Evolutionary conservation across 768 basidiomycete species (phyloP).

Genomic region (Tephrocybe sp.): DNA sequence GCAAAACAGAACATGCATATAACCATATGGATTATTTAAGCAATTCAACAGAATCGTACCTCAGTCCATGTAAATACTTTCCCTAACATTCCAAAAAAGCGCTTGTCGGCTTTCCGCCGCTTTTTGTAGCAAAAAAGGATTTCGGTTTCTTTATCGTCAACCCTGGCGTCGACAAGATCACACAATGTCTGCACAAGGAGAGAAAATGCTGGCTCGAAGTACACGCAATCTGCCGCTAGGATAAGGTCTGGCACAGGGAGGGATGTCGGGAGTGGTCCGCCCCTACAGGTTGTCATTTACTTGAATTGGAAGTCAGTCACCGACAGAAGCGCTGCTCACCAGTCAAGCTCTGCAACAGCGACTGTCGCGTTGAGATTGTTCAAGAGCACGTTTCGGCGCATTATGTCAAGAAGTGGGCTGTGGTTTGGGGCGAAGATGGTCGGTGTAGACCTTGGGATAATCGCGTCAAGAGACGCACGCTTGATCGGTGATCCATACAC

Average conservation of each 20-base stretch:
- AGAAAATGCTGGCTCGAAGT: conserved; percentile 92
- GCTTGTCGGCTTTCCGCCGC: conserved; percentile 60
- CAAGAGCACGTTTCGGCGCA: conserved; percentile 68
- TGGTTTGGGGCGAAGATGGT: conserved; percentile 3
- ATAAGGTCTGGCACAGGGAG: conserved; percentile 62
- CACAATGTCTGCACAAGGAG: conserved; percentile 79
- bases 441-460: neutral
- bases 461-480: conserved; percentile 52
- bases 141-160: conserved; percentile 43
- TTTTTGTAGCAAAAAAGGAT: conserved; percentile 94
- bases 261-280: conserved; percentile 50
- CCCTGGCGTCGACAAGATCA: conserved; percentile 47
- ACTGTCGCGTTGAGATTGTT: conserved; percentile 61
- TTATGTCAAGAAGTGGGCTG: conserved; percentile 77
- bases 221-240: conserved; percentile 93
- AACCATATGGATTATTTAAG: neutral
- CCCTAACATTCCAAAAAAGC: conserved; percentile 15
- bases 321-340: conserved; percentile 45
- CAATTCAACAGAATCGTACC: conserved; percentile 6
- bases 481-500: conserved; percentile 90
- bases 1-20: neutral
- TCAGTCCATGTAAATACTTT: conserved; percentile 16
- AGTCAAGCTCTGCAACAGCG: conserved; percentile 73
- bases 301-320: conserved; percentile 10
- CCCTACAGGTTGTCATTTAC: conserved; percentile 48